A percentile compares a stretch with the other conserved stretches of the same genome.
Conservation (phyloP, 2,329 filamentous ascomycete species). For the Talaromyces verruculosus region DNA sequence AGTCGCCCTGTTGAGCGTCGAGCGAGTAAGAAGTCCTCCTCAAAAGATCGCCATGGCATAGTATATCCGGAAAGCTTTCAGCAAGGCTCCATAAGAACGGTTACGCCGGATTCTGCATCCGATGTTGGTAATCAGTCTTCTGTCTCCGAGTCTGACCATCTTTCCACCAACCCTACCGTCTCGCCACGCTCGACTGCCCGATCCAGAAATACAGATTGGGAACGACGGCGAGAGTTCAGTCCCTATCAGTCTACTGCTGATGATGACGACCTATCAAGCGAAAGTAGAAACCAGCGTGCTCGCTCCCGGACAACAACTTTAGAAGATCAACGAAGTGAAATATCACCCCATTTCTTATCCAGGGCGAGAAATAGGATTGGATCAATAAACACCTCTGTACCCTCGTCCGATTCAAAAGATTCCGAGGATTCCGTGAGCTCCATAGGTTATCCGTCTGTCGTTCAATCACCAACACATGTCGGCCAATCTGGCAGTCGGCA, state of each 20-base stretch:
- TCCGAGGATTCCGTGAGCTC: conserved; percentile 43
- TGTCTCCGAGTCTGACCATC: conserved; percentile 39
- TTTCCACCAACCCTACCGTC: conserved; percentile 33
- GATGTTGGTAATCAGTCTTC: conserved; percentile 40
- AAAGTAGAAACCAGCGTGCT: conserved; percentile 37
- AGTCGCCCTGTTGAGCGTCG: conserved; percentile 45
- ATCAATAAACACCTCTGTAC: conserved; percentile 40
- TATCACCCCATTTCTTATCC: conserved; percentile 35
- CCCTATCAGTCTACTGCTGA: conserved; percentile 34
- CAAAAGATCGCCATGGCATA: conserved; percentile 48
- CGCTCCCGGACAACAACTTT: conserved; percentile 44
- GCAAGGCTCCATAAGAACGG: conserved; percentile 47
- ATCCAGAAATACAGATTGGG: conserved; percentile 35
- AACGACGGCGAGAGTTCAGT: conserved; percentile 34
- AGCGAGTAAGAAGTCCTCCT: conserved; percentile 50
- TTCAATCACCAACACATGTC: conserved; percentile 42
- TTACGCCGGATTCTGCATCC: conserved; percentile 46
- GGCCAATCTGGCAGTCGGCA: conserved; percentile 36
- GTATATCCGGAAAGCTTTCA: conserved; percentile 49
- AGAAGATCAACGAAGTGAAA: conserved; percentile 44
- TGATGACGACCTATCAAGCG: conserved; percentile 36
- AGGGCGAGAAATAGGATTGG: conserved; percentile 40
- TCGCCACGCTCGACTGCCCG: conserved; percentile 41
- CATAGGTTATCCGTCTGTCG: conserved; percentile 51
- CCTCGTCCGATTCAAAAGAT: conserved; percentile 34